Evolutionary conservation across 495 filamentous ascomycete genomes (phyloP), one percentile per base, ranked within the genome.

Genomic region (Aspergillus homomorphus): DNA sequence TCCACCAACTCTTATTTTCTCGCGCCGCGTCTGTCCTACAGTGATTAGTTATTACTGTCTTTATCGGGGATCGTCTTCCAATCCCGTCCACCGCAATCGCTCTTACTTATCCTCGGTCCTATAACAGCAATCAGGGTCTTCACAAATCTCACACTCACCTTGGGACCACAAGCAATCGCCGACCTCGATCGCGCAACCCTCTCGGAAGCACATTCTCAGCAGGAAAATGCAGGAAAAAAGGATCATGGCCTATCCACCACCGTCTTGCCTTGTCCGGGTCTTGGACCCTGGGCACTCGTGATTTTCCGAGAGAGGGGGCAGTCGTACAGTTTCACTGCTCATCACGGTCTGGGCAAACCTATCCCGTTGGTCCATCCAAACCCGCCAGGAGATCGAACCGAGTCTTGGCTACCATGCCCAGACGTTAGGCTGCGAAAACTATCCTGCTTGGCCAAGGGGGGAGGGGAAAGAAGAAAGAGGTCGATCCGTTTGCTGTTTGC

Each of bases 321-420:
- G 33, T 38, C 33, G 33, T 12, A 38, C 33, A 38, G 12, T 38
- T 38, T 38, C 33, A 38, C 33, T 14, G 33, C 33, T 7, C 33
- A 38, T 38, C 33, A 38, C 33, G 10, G 33, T 2, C 33, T 38
- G 33, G 33, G 33, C 33, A 38, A 38, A 38, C 6, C 33, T 10
- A 12, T 38, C 46, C 46, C 19, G 46, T 50, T 50, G 46, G 46
- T 26, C 22, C 46, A 50, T 50, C 5, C 14, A n/a, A 12, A 0
- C 46, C 46, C 46, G 46, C 46, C 22, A 50, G 33, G 33, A 38
- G 46, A 50, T 50, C 46, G 22, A 50, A 26, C 22, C 21, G 21
- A 26, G 15, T 28, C 46, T 50, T 50, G 46, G 46, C 46, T 50
- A 22, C 16, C 46, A 49, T 26, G 46, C 22, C 46, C 46, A 50